Evolutionary conservation across 768 basidiomycete species (phyloP).

Genomic region (Leccinellum rugosiceps): DNA sequence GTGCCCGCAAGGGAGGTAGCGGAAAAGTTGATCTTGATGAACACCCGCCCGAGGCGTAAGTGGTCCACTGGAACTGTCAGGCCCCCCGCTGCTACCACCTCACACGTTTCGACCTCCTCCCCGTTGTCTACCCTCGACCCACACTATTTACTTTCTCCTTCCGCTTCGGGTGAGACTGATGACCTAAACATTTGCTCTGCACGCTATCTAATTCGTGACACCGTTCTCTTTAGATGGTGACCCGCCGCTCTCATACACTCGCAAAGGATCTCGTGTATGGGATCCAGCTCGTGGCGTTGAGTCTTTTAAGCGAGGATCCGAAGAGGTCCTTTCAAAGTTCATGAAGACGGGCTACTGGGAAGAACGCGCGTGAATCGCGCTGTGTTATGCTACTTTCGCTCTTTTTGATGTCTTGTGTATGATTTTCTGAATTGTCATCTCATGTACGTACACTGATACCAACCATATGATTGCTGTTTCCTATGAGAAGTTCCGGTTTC

Average conservation of each 20-base stretch:
- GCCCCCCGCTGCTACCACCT: background rate
- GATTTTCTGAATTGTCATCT: conserved; percentile 1
- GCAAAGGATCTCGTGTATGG: conserved; percentile 67
- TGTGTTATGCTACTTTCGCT: background rate
- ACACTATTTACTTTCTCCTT: conserved; percentile 13
- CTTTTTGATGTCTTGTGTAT: background rate
- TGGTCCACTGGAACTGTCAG: conserved; percentile 10
- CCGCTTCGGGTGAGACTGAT: conserved; percentile 6
- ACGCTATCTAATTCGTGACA: conserved; percentile 54
- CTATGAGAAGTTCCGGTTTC: background rate
- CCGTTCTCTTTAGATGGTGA: conserved; percentile 50
- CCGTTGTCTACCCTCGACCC: conserved; percentile 15
- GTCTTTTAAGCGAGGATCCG: conserved; percentile 81
- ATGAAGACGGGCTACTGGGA: conserved; percentile 76
- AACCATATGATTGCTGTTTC: background rate
- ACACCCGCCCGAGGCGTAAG: conserved; percentile 19
- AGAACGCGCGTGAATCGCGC: conserved; percentile 32
- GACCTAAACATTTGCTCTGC: conserved; percentile 16
- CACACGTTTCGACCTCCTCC: conserved; percentile 1
- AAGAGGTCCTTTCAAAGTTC: conserved; percentile 82
- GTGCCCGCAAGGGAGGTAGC: conserved; percentile 14
- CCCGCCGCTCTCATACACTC: conserved; percentile 29
- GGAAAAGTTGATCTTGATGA: conserved; percentile 23
- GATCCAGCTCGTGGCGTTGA: conserved; percentile 86
- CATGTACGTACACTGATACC: background rate